Evolutionary conservation across 2,329 filamentous ascomycete genomes (phyloP), one percentile per base, ranked within the genome.

Genomic region (Neurospora crassa): DNA sequence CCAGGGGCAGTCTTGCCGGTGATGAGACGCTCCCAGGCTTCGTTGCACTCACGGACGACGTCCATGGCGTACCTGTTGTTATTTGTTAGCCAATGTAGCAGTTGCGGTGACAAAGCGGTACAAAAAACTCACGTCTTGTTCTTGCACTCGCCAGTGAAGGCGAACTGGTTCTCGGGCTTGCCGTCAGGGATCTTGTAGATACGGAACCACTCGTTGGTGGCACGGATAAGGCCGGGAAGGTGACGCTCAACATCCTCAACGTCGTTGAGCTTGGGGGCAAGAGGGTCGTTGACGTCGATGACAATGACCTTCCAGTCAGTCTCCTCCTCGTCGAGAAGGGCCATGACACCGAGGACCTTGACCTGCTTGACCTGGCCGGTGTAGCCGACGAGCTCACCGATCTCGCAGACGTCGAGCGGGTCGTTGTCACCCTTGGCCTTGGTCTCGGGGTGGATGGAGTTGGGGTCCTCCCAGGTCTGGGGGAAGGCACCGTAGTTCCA

Each of bases 101-200:
- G 63, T 71, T 74, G 67, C 75, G 71, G 41, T 11, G 24, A 68
- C 34, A 42, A 70, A 43, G 8, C 0, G 16, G 45, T 11, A 53
- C 29, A 37, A 37, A 29, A 20, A 68, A 77, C 88, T 76, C 78
- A 94, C 92, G 92, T 93, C 90, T 94, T 97, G 91, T 99, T 99
- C 92, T 99, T 99, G 92, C 95, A 98, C 88, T 99, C 96, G 87
- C 96, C 96, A 73, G 94, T 97, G 88, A 99, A 99, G 79, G 96
- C 96, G 81, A 99, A 99, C 87, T 98, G 96, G 90, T 99, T 99
- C 92, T 99, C 96, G 79, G 95, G 94, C 94, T 99, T 99, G 88
- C 96, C 96, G 82, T 99, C 96, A 81, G 96, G 96, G 85, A 99
- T 99, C 89, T 99, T 99, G 92, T 99, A 99, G 90, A 99, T 99